phyloP scores from a whole-genome alignment of 768 basidiomycete species.

The Mycena sanguinolenta region DNA sequence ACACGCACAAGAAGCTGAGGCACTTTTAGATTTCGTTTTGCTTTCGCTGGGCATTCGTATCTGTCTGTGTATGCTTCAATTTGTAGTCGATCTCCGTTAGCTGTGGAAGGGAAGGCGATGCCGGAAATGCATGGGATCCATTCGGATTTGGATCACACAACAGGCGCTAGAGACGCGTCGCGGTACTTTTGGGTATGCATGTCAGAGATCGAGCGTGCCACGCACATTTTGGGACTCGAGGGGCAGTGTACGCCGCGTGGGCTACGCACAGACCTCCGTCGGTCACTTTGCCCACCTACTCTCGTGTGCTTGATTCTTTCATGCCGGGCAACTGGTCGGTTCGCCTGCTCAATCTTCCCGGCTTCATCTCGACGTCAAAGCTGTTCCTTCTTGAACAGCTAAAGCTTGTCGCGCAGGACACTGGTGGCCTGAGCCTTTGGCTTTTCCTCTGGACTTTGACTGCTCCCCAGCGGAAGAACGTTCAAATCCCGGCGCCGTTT shows the following conservation, averaged over 20 bases:
- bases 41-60: constrained; percentile 19
- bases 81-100: constrained; percentile 17
- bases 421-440: constrained; percentile 32
- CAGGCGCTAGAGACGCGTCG: constrained; percentile 36
- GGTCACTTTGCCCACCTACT: constrained; percentile 22
- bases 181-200: constrained; percentile 34
- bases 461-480: constrained; percentile 33
- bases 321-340: constrained; percentile 24
- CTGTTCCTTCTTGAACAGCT: constrained; percentile 22
- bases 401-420: constrained; percentile 27
- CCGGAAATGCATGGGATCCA: constrained; percentile 36
- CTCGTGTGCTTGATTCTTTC: constrained; percentile 34
- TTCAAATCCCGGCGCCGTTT: constrained; percentile 35
- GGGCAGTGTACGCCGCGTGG: constrained; percentile 21
- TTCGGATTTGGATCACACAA: constrained; percentile 18
- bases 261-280: constrained; percentile 26
- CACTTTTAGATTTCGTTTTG: constrained; percentile 21
- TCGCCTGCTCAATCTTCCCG: constrained; percentile 10
- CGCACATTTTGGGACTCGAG: constrained; percentile 24
- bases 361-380: constrained; percentile 17
- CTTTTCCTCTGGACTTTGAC: constrained; percentile 35
- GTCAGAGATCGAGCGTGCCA: constrained; percentile 17
- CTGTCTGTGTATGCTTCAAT: constrained; percentile 32
- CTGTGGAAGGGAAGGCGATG: constrained; percentile 36
- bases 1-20: constrained; percentile 34